A percentile compares a stretch with the other conserved stretches of the same genome.
Evolutionary conservation across 306 rosid species (phyloP).

Genomic region (Betula pendula): DNA sequence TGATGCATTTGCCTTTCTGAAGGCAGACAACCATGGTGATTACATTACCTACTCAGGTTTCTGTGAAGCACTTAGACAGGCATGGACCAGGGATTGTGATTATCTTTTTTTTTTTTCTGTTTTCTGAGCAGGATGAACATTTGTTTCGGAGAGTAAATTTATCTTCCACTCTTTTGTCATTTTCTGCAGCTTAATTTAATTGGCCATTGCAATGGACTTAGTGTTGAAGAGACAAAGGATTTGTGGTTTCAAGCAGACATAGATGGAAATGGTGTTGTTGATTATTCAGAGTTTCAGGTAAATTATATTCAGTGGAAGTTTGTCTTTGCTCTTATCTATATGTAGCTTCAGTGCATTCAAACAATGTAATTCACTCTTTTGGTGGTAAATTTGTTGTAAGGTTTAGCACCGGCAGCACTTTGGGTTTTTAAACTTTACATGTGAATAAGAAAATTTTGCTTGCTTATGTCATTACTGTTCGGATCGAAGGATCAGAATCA

Average conservation of each 20-base stretch:
- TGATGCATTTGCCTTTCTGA: conserved; percentile 72
- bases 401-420: neutral
- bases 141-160: neutral
- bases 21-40: conserved; percentile 60
- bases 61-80: conserved; percentile 77
- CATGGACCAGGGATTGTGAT: conserved; percentile 1
- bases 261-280: conserved; percentile 63
- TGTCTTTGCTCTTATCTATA: conserved; percentile 1
- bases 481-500: no score
- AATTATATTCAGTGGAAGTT: conserved; percentile 11
- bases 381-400: neutral
- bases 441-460: neutral
- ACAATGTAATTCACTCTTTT: neutral
- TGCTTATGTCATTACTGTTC: neutral
- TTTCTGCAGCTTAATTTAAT: conserved; percentile 63
- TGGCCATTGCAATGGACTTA: conserved; percentile 71
- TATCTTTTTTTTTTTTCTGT: neutral
- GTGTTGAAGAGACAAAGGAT: conserved; percentile 61
- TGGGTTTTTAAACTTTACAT: neutral
- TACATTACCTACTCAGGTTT: conserved; percentile 65
- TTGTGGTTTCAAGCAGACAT: conserved; percentile 70
- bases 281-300: conserved; percentile 70
- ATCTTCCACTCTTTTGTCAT: neutral
- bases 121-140: neutral
- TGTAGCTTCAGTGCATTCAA: conserved; percentile 6